Evolutionary conservation across 2,329 filamentous ascomycete species (phyloP).

Genomic region (Sphaceloma murrayae): DNA sequence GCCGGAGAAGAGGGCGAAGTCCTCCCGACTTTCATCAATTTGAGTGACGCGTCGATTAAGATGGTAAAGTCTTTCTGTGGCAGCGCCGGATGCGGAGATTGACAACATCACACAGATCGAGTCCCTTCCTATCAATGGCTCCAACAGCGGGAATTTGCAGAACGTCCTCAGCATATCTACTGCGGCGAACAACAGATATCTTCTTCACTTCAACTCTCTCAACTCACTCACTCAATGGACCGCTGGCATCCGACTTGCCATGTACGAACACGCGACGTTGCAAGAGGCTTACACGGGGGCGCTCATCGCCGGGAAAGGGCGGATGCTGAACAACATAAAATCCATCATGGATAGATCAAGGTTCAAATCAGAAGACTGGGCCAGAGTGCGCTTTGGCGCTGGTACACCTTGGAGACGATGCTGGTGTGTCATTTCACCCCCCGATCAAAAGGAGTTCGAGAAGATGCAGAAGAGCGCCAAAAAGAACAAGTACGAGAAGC

Average conservation of each 20-base stretch:
- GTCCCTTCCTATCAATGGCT: slow-evolving; percentile 73
- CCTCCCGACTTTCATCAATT: slow-evolving; percentile 84
- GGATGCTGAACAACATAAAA: slow-evolving; percentile 78
- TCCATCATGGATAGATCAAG: slow-evolving; percentile 74
- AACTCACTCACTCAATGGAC: slow-evolving; percentile 95
- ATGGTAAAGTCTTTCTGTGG: slow-evolving; percentile 56
- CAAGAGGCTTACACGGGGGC: slow-evolving; percentile 97
- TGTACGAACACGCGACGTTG: slow-evolving; percentile 86
- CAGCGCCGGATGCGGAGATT: no score
- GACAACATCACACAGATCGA: slow-evolving; percentile 44
- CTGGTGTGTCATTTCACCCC: slow-evolving; percentile 90
- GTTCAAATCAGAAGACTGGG: slow-evolving; percentile 81
- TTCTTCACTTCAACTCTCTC: slow-evolving; percentile 91
- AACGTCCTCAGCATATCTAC: slow-evolving; percentile 95
- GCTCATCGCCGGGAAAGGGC: slow-evolving; percentile 89
- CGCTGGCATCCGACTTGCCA: slow-evolving; percentile 80
- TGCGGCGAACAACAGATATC: slow-evolving; percentile 86
- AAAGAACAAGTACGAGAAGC: slow-evolving; percentile 75
- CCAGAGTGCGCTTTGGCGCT: slow-evolving; percentile 85
- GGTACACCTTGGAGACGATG: slow-evolving; percentile 93
- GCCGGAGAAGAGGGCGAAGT: slow-evolving; percentile 79
- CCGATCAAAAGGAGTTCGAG: slow-evolving; percentile 83
- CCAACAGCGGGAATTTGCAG: slow-evolving; percentile 69
- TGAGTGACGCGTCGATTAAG: slow-evolving; percentile 94
- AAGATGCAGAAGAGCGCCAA: slow-evolving; percentile 73